phyloP scores from a whole-genome alignment of 2,329 filamentous ascomycete species.

The Arthrobotrys musiformis region DNA sequence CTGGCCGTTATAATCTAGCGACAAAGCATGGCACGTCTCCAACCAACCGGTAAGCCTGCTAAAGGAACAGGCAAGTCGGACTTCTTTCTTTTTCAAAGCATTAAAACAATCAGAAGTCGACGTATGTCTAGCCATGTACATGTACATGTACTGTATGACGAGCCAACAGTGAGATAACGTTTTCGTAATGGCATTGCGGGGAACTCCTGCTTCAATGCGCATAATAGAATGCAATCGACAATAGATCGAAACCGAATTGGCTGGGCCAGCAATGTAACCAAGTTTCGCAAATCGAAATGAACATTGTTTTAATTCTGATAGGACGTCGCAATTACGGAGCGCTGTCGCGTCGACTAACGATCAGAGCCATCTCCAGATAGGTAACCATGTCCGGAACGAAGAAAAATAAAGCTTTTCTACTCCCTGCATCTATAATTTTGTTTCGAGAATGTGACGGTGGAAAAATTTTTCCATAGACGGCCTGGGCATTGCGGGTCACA shows the following conservation, averaged over 20 bases:
- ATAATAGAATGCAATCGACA: slow-evolving; percentile 11
- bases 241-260: not conserved
- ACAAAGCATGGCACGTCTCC: slow-evolving; percentile 54
- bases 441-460: slow-evolving; percentile 52
- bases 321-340: slow-evolving; percentile 40
- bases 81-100: not conserved
- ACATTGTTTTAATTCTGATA: slow-evolving; percentile 18
- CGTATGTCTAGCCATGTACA: not conserved
- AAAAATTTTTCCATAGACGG: slow-evolving; percentile 50
- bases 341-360: not conserved
- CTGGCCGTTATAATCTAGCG: slow-evolving; percentile 52
- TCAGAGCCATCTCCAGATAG: slow-evolving; percentile 37
- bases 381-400: slow-evolving; percentile 42
- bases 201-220: slow-evolving; percentile 31
- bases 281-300: slow-evolving; percentile 37
- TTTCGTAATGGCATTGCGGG: slow-evolving; percentile 4
- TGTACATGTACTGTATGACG: not conserved
- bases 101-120: not conserved
- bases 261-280: slow-evolving; percentile 19
- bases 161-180: too few relatives aligned
- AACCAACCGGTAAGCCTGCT: slow-evolving; percentile 45
- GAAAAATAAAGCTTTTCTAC: slow-evolving; percentile 17
- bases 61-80: slow-evolving; percentile 30
- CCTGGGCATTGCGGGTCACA: slow-evolving; percentile 45
- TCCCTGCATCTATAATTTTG: slow-evolving; percentile 35